Percentiles rank a stretch among this genome's conserved stretches.
Conservation (phyloP, 2,329 filamentous ascomycete genomes). For the Didymella arachidicola region DNA sequence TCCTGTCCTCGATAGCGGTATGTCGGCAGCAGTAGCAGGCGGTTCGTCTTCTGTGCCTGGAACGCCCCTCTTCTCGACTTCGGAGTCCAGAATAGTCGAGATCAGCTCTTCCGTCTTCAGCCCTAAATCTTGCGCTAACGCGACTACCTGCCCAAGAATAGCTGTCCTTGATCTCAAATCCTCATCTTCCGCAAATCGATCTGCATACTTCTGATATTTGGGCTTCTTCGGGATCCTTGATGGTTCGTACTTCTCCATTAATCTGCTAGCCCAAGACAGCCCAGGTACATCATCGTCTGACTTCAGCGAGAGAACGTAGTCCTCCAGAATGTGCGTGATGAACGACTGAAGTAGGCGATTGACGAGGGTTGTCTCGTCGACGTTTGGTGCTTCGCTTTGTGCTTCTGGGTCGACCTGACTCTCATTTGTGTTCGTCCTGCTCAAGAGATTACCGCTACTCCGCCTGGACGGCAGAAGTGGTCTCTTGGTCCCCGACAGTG, state of each 20-base stretch:
- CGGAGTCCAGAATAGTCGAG: slow-evolving; percentile 52
- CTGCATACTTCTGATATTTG: slow-evolving; percentile 66
- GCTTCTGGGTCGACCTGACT: slow-evolving; percentile 64
- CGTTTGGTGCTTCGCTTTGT: slow-evolving; percentile 54
- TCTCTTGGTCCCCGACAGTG: slow-evolving; percentile 70
- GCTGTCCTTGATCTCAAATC: slow-evolving; percentile 68
- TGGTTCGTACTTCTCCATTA: slow-evolving; percentile 74
- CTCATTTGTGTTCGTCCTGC: slow-evolving; percentile 45
- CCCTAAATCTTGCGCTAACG: slow-evolving; percentile 67
- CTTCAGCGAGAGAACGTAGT: slow-evolving; percentile 68
- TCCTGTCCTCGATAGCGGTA: slow-evolving; percentile 64
- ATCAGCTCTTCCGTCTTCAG: slow-evolving; percentile 59
- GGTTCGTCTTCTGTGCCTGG: slow-evolving; percentile 63
- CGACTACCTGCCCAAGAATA: slow-evolving; percentile 75
- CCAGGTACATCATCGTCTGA: slow-evolving; percentile 58
- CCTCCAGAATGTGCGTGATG: slow-evolving; percentile 77
- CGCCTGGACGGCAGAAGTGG: slow-evolving; percentile 69
- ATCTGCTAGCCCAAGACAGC: slow-evolving; percentile 60
- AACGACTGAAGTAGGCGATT: slow-evolving; percentile 75
- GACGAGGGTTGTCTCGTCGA: slow-evolving; percentile 68
- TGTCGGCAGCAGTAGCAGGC: slow-evolving; percentile 60
- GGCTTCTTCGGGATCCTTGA: slow-evolving; percentile 64
- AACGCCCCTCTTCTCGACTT: slow-evolving; percentile 51
- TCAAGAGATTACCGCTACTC: slow-evolving; percentile 58
- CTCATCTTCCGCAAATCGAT: slow-evolving; percentile 70